These are phyloP conservation scores for Schizochytrium sp. DNA, from an alignment of 108 stramenopile species.

Conservation along the genomic window DNA sequence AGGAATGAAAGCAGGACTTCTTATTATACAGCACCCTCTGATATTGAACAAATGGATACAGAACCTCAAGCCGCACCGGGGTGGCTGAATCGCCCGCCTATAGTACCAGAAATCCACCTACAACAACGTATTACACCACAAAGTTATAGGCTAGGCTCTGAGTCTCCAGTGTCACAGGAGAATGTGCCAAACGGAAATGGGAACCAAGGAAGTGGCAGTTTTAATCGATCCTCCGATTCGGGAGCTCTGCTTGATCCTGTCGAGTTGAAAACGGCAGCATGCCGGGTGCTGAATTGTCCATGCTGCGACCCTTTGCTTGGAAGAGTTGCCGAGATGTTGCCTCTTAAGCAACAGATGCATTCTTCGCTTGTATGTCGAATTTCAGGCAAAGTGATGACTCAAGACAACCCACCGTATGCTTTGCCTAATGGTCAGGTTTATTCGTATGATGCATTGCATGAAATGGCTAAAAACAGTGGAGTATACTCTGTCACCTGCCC, in stretches of 20 bases:
- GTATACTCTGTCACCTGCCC: neutral
- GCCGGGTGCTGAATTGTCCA: slow-evolving; percentile 2
- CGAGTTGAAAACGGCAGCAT: neutral
- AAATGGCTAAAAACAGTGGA: neutral
- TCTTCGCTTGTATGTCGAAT: slow-evolving; percentile 5
- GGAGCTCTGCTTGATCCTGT: neutral
- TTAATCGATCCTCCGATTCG: too few species aligned
- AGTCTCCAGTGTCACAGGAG: too few species aligned
- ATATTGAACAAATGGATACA: too few species aligned
- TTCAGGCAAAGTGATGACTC: slow-evolving; percentile 28
- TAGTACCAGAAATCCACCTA: too few species aligned
- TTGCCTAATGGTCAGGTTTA: slow-evolving; percentile 56
- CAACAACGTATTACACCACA: too few species aligned
- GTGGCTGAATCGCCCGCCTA: too few species aligned
- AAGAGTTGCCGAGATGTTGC: neutral
- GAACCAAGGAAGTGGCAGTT: too few species aligned
- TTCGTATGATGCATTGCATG: neutral
- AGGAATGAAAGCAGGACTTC: too few species aligned
- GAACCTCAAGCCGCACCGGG: too few species aligned
- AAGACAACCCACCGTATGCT: slow-evolving; percentile 34
- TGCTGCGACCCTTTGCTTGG: slow-evolving; percentile 20
- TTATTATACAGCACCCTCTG: too few species aligned
- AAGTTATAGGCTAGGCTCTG: too few species aligned
- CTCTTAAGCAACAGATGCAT: slow-evolving; percentile 16
- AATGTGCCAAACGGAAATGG: too few species aligned